A percentile compares a stretch with the other conserved stretches of the same genome.
Conservation (phyloP, 1,284 basidiomycete genomes). For the Lentinula novae-zelandiae region DNA sequence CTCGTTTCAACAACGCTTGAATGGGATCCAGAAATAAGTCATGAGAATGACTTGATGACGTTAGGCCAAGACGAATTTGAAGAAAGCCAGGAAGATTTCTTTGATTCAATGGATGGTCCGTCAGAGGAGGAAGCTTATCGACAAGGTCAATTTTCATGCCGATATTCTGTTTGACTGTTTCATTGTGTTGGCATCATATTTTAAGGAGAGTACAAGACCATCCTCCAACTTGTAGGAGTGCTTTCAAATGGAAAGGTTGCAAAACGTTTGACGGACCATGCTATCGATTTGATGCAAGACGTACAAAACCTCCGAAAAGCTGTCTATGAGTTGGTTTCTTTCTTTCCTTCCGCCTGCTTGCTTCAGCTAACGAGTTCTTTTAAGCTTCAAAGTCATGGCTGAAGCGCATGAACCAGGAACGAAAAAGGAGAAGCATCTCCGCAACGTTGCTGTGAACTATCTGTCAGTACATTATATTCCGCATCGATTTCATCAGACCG, state of each 20-base stretch:
- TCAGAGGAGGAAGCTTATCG: conserved; percentile 86
- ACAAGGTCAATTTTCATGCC: conserved; percentile 55
- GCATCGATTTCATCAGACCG: not conserved
- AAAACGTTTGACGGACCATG: conserved; percentile 88
- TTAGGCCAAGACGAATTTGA: conserved; percentile 34
- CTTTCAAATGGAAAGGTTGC: conserved; percentile 87
- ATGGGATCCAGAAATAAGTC: conserved; percentile 46
- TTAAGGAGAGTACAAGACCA: conserved; percentile 93
- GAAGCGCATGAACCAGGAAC: conserved; percentile 81
- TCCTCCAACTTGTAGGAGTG: conserved; percentile 90
- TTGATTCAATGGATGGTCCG: conserved; percentile 71
- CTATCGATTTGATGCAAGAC: conserved; percentile 89
- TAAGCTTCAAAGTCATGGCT: conserved; percentile 86
- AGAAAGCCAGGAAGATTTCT: conserved; percentile 39
- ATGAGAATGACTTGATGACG: conserved; percentile 23
- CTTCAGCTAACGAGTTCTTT: conserved; percentile 9
- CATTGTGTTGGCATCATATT: not conserved
- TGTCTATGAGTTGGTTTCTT: conserved; percentile 74
- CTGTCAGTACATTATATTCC: conserved; percentile 43
- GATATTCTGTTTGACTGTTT: not conserved
- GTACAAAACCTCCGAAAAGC: conserved; percentile 93
- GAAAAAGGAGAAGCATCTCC: conserved; percentile 70
- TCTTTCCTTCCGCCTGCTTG: not conserved
- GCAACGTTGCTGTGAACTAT: conserved; percentile 81
- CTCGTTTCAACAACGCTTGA: conserved; percentile 79